Conservation (phyloP, 2,329 filamentous ascomycete species). For the Aureobasidium pullulans region DNA sequence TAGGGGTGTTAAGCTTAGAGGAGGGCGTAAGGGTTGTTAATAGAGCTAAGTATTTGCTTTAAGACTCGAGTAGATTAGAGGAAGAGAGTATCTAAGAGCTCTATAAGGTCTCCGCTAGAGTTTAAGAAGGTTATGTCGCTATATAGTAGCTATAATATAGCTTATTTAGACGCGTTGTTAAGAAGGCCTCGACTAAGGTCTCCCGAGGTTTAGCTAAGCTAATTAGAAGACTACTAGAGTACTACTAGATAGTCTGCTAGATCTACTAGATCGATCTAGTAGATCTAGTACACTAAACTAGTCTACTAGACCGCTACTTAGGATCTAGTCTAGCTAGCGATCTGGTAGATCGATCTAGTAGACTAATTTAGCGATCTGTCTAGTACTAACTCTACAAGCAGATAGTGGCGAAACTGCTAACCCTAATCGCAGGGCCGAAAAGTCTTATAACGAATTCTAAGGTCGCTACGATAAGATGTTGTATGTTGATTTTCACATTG, state of each 20-base stretch:
- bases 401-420: too few relatives aligned
- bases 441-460: too few relatives aligned
- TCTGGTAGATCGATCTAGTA: background rate
- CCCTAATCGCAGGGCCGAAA: too few relatives aligned
- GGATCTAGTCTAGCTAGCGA: background rate
- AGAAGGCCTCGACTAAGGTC: background rate
- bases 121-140: background rate
- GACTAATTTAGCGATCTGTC: background rate
- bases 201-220: background rate
- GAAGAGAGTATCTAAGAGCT: background rate
- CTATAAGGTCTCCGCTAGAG: background rate
- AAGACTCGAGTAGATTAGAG: background rate
- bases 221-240: background rate
- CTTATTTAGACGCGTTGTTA: background rate
- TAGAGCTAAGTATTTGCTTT: background rate
- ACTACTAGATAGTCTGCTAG: background rate
- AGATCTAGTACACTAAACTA: background rate
- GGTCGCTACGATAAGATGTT: too few relatives aligned
- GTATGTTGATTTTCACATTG: too few relatives aligned
- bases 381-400: background rate
- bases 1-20: background rate
- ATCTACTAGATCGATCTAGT: background rate
- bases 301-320: background rate
- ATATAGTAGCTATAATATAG: background rate
- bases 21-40: background rate